Percentiles rank a stretch among this genome's conserved stretches.
Evolutionary conservation across 331 rosid genomes (phyloP).

Genomic region (Dryas integrifolia): DNA sequence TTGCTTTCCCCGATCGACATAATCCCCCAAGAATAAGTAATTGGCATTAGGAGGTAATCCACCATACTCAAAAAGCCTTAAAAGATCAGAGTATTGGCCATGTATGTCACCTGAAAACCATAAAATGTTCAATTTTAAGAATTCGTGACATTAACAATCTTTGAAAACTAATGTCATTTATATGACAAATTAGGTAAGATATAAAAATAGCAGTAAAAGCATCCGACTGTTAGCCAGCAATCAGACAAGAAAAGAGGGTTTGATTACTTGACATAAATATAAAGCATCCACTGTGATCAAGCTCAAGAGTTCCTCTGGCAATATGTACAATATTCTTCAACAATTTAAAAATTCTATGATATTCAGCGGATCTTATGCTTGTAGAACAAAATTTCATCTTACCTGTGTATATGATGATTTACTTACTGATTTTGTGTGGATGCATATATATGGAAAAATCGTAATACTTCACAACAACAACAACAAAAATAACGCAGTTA

Average conservation of each 20-base stretch:
- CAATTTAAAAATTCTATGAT: too few species aligned
- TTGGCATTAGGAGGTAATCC: slow-evolving; percentile 79
- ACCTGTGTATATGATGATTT: too few species aligned
- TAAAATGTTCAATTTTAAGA: slow-evolving; percentile 12
- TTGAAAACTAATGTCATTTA: background rate
- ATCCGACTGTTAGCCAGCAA: background rate
- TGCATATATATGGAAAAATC: too few species aligned
- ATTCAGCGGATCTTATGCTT: background rate
- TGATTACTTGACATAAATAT: background rate
- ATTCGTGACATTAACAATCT: background rate
- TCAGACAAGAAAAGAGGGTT: background rate
- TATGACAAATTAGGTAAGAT: background rate
- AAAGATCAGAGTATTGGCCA: slow-evolving; percentile 81
- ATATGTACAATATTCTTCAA: background rate
- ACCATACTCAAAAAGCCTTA: slow-evolving; percentile 86
- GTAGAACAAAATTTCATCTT: background rate
- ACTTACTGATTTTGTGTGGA: too few species aligned
- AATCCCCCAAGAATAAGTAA: slow-evolving; percentile 85
- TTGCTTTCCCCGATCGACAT: slow-evolving; percentile 83
- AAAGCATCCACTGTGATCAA: background rate
- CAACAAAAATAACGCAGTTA: too few species aligned
- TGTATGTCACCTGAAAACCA: slow-evolving; percentile 69
- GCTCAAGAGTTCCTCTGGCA: background rate
- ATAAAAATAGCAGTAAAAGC: background rate
- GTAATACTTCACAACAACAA: too few species aligned